These are phyloP conservation scores for Pseudocercospora cruenta DNA, from an alignment of 2,329 filamentous ascomycete genomes.

Conservation along the genomic window DNA sequence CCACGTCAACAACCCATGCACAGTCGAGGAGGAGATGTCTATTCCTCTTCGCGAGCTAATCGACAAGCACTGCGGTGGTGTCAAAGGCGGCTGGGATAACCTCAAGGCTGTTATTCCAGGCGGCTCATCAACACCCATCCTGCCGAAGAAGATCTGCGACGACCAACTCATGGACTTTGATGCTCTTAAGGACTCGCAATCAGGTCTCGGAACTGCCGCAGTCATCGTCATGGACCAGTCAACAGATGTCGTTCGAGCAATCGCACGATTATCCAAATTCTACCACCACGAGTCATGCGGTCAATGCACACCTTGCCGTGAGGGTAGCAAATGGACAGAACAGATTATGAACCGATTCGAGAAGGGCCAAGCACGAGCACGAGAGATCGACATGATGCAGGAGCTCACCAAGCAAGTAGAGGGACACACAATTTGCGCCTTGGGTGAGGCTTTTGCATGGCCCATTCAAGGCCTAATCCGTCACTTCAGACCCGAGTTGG, in stretches of 20 bases:
- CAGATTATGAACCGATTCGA: slow-evolving; percentile 98
- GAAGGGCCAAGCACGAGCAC: slow-evolving; percentile 80
- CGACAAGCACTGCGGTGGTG: slow-evolving; percentile 96
- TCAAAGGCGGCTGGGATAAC: slow-evolving; percentile 97
- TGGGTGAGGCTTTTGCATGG: slow-evolving; percentile 98
- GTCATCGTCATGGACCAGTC: slow-evolving; percentile 99
- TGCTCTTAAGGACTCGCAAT: slow-evolving; percentile 95
- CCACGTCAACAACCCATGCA: slow-evolving; percentile 97
- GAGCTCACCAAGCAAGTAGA: slow-evolving; percentile 99
- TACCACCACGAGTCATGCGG: slow-evolving; percentile 98
- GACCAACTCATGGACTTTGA: slow-evolving; percentile 99
- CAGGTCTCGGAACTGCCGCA: slow-evolving; percentile 92
- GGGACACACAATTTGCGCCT: slow-evolving; percentile 96
- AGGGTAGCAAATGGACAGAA: slow-evolving; percentile 98
- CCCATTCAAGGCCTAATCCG: slow-evolving; percentile 97
- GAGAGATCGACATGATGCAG: slow-evolving; percentile 99
- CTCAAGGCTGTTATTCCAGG: slow-evolving; percentile 92
- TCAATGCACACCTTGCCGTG: slow-evolving; percentile 98
- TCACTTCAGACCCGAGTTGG: slow-evolving; percentile 95
- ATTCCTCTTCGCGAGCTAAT: slow-evolving; percentile 95
- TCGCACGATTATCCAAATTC: slow-evolving; percentile 90
- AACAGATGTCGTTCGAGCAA: slow-evolving; percentile 91
- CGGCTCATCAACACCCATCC: slow-evolving; percentile 92
- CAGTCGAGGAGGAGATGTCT: slow-evolving; percentile 99
- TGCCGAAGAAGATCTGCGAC: slow-evolving; percentile 87